Evolutionary conservation across 345 rosid genomes (phyloP).

Genomic region (Citrus unshiu): DNA sequence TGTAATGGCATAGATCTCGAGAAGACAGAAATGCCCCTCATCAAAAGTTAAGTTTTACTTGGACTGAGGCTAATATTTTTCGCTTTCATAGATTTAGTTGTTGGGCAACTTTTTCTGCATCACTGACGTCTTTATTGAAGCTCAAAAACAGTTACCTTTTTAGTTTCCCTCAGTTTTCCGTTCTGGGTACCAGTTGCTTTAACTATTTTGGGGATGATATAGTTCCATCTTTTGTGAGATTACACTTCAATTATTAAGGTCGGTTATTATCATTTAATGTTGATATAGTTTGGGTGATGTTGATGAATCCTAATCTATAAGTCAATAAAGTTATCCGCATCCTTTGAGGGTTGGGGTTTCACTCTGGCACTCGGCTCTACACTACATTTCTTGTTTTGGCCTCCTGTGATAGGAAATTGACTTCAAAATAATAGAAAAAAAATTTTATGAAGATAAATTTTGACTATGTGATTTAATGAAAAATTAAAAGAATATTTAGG

Average conservation of each 20-base stretch:
- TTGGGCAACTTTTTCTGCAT: background rate
- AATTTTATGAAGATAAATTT: too few relatives aligned
- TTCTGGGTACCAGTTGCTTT: background rate
- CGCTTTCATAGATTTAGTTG: background rate
- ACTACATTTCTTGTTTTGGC: background rate
- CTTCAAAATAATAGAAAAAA: too few relatives aligned
- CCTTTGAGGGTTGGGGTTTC: background rate
- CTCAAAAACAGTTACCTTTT: background rate
- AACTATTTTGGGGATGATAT: background rate
- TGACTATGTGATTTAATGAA: too few relatives aligned
- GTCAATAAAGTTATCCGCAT: background rate
- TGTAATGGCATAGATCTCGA: conserved; percentile 38
- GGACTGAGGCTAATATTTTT: background rate
- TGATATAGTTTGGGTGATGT: background rate
- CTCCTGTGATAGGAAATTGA: too few relatives aligned
- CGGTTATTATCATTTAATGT: background rate
- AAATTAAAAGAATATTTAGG: too few relatives aligned
- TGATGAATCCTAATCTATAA: background rate
- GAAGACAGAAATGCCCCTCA: conserved; percentile 25
- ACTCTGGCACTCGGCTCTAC: background rate
- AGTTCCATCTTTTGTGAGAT: background rate
- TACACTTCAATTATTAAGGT: conserved; percentile 11
- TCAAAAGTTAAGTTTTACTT: background rate
- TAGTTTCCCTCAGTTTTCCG: conserved; percentile 4
- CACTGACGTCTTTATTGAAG: background rate